phyloP scores from a whole-genome alignment of 345 rosid species.

The Lumnitzera racemosa region DNA sequence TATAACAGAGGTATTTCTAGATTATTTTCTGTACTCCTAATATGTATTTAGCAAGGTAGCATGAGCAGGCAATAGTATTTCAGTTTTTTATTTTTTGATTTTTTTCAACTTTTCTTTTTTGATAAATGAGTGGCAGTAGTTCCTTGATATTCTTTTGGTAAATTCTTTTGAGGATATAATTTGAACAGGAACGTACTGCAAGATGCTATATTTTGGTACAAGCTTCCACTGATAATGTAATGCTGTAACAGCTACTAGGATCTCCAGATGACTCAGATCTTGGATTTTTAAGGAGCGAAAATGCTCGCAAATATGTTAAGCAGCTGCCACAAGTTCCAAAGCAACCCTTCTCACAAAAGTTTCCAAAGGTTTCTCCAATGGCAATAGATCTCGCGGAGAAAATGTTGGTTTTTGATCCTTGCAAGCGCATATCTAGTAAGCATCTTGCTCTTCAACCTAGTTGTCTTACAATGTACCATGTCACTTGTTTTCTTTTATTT shows the following conservation, averaged over 20 bases:
- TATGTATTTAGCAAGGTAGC: neutral
- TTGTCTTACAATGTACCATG: neutral
- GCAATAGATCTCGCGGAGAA: conserved; percentile 80
- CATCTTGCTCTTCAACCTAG: neutral
- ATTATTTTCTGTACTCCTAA: neutral
- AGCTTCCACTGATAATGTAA: too few species aligned
- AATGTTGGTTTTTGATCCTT: conserved; percentile 83
- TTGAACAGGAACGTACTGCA: too few species aligned
- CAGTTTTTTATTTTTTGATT: neutral
- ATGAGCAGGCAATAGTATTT: neutral
- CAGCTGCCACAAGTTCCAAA: conserved; percentile 68
- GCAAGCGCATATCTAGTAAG: conserved; percentile 63
- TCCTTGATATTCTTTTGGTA: neutral
- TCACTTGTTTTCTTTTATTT: neutral
- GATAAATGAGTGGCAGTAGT: neutral
- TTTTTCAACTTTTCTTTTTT: neutral
- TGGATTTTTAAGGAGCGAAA: conserved; percentile 75
- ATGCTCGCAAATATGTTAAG: conserved; percentile 68
- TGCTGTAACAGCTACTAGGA: conserved; percentile 50
- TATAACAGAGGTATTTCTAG: conserved; percentile 60
- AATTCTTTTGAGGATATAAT: neutral
- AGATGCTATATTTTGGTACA: too few species aligned
- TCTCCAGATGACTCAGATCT: conserved; percentile 84
- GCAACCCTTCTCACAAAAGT: conserved; percentile 56
- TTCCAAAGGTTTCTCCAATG: conserved; percentile 50